Conservation (phyloP, 2,329 filamentous ascomycete species). For the Hymenoscyphus repandus region DNA sequence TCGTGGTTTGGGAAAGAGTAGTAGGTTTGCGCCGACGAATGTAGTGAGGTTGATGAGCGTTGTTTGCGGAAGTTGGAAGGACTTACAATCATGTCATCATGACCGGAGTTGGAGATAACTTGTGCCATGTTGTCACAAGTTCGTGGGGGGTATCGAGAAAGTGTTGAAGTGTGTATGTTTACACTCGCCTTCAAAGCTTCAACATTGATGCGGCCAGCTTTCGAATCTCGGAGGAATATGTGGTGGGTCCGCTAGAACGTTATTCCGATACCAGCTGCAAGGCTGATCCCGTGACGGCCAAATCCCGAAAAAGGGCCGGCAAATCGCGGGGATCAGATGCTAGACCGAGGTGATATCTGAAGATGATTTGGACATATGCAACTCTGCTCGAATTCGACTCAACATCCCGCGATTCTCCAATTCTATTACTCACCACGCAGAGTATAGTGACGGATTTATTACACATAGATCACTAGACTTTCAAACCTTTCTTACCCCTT, state of each 20-base stretch:
- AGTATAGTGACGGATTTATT: too few species aligned
- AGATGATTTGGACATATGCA: background rate
- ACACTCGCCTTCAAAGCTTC: too few species aligned
- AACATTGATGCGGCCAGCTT: conserved; percentile 9
- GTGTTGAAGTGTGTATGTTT: background rate
- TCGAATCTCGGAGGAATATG: conserved; percentile 4
- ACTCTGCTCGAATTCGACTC: background rate
- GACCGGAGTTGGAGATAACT: conserved; percentile 78
- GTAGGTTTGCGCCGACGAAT: background rate
- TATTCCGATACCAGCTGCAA: too few species aligned
- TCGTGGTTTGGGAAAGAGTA: background rate
- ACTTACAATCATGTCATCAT: conserved; percentile 98
- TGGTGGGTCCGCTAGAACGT: too few species aligned
- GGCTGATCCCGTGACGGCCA: background rate
- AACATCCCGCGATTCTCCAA: background rate
- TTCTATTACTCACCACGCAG: too few species aligned
- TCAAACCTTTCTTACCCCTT: too few species aligned
- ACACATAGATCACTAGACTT: too few species aligned
- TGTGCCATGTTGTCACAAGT: conserved; percentile 51
- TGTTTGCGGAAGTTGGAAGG: background rate
- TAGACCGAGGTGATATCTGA: background rate
- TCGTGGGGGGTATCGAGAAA: background rate
- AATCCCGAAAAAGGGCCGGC: background rate
- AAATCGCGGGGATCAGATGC: conserved; percentile 1
- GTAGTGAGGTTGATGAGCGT: background rate